Evolutionary conservation across 371 early-diverging fungal species (phyloP), one percentile per base, ranked within the genome.

Genomic region (Mortierella sp.): DNA sequence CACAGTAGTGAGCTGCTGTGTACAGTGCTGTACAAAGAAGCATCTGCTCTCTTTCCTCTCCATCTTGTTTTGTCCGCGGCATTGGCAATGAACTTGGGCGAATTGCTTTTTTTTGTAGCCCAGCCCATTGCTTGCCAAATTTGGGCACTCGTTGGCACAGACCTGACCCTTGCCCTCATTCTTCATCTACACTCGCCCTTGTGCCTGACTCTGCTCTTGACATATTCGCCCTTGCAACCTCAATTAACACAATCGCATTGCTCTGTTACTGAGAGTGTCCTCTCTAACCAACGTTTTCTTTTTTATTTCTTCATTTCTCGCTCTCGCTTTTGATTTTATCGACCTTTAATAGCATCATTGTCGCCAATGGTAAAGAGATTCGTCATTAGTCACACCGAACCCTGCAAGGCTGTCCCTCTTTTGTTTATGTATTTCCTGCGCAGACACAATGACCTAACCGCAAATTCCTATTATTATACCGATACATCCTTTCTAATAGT

Each of bases 311-410:
- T n/a, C 44, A 63, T 72, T 60, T 24, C 21, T 41, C 8, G 46
- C 63, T 73, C 16, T 7, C 48, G 58, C 29, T 11, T 24, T 51
- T 75, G 54, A 43, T 54, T 63, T 48, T 27, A 35, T 65, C 75
- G 48, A 38, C 8, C 1, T 4, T 55, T 41, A 1, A 46, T 51
- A 93, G 94, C 94, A 93, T 88, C 94, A 93, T 71, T 93, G 94
- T 79, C 84, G 94, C 68, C 92, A 92, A 85, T 93, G 94, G 94
- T 93, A 90, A 82, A 49, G 48, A 7, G 14, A 41, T 4, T 58
- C 44, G 46, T 74, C 51, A 41, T 58, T 12, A 16, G 41, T 48
- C 63, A 27, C 7, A 43, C 48, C 29, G 12, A 3, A 32, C 43
- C 60, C 14, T 27, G 29, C 10, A 35, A 43, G 48, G 41, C 55